Evolutionary conservation across 495 filamentous ascomycete genomes (phyloP), one percentile per base, ranked within the genome.

Genomic region (Penicillium diatomitis): DNA sequence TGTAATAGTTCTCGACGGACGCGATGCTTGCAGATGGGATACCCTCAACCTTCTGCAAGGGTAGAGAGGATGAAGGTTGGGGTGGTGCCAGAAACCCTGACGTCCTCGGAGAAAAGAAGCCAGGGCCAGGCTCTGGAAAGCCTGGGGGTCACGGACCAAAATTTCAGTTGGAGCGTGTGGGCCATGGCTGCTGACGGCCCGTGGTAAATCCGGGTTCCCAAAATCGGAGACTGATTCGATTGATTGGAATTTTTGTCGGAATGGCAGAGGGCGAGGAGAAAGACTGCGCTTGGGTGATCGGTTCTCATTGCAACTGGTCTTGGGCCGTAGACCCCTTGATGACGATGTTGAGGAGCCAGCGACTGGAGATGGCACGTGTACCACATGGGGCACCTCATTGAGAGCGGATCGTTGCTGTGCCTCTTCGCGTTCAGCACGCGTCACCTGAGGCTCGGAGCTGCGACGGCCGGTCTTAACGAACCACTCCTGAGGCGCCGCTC

Each of bases 21-120:
- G 41, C 44, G 1, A 61, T 52, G 3, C 39, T 57, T 31, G 58
- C 57, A 41, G 68, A 58, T 5, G 65, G 65, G 2, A 28, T 37
- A 9, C 67, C 53, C 39, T 69, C 68, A n/a, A 57, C 51, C n/a
- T 41, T 60, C 62, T 30, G 64, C 58, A 33, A 62, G 34, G 36
- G 65, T 59, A 28, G 59, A 33, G 54, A 48, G 30, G 67, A 57
- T 12, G 67, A 44, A 28, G 67, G 57, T 12, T 66, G 49, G 8
- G 70, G 61, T 20, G 70, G 66, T 0, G 68, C 59, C 50, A 74
- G 50, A 46, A 77, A 79, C 28, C 66, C 68, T 5, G 67, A 67
- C 5, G 75, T 75, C 43, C 75, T 60, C 4, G 75, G 75, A 4
- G 75, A 78, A 44, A 78, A 74, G 8, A 76, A 42, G 7, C 66